phyloP scores from a whole-genome alignment of 169 alveolate genomes.

The Theileria luwenshuni region DNA sequence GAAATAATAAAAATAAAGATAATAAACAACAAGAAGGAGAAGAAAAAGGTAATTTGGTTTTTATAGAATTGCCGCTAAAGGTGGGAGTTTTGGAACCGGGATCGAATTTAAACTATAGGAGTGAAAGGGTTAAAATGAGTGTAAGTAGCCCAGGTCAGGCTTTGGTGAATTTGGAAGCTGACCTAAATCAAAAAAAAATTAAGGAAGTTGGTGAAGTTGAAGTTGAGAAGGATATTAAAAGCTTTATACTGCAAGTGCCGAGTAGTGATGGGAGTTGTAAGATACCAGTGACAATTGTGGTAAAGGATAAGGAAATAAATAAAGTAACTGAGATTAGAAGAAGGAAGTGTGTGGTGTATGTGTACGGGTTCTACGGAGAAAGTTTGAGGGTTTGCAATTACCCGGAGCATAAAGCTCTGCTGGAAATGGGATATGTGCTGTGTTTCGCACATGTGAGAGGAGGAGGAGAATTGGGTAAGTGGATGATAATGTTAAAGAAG shows the following conservation, averaged over 20 bases:
- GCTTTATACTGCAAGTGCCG: conserved; percentile 20
- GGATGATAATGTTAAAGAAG: background rate
- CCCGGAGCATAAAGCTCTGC: conserved; percentile 46
- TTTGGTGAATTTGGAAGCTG: conserved; percentile 15
- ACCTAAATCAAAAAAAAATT: too few relatives aligned
- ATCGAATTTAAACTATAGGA: conserved; percentile 17
- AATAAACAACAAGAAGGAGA: background rate
- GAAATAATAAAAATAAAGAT: background rate
- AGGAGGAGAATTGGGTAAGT: conserved; percentile 60
- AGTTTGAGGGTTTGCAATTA: conserved; percentile 34
- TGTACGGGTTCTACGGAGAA: conserved; percentile 65
- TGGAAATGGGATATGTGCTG: conserved; percentile 57
- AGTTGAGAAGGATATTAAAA: background rate
- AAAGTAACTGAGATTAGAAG: background rate
- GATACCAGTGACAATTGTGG: conserved; percentile 36
- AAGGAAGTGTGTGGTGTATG: conserved; percentile 48
- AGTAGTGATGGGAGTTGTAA: conserved; percentile 42
- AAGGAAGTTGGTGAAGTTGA: background rate
- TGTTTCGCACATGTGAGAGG: conserved; percentile 72
- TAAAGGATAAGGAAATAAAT: background rate
- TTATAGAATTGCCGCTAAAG: conserved; percentile 17
- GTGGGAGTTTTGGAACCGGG: conserved; percentile 60
- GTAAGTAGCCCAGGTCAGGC: conserved; percentile 41
- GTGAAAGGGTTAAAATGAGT: conserved; percentile 3
- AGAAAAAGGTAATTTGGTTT: background rate